Base-by-base conservation (phyloP, 768 basidiomycete genomes). In the Termitomyces heimii region DNA sequence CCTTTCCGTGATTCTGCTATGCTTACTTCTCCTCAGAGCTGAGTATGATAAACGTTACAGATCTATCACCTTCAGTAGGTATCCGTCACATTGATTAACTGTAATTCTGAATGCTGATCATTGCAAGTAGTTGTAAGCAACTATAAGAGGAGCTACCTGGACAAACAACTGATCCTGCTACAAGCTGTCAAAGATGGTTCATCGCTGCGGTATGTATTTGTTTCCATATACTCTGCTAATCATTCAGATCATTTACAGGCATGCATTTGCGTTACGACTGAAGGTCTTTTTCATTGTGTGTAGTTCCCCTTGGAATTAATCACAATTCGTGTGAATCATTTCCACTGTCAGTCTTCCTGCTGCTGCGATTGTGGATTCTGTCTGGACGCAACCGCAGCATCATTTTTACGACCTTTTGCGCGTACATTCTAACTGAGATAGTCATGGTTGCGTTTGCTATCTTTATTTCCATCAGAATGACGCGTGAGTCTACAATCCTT, bases 291-390 rank as follows among this genome's bases (percentile, higher is more conserved):
- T 45, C 72, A 75, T 40, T 76, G 75, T 75, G 49, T 24, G 62
- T 61, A 20, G 3, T 26, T 8, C 31, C 16, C 35, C 18, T 16
- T 42, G 18, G 22, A 2, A 7, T 44, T 18, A 12, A 39, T 26
- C 18, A 18, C n/a, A 51, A 16, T 29, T 24, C 9, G 34, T 8
- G 37, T 18, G 20, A 34, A 20, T 40, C 1, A 34, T 53, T 34
- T n/a, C n/a, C 13, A 34, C 24, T 26, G 1, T 18, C 50, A 76
- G 76, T 75, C 57, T 66, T 76, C 22, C 63, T 77, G 12, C 60
- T 77, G 35, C 62, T 76, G n/a, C 70, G 73, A 2, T 29, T 76
- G 8, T 77, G 76, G 76, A 61, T 71, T 24, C 60, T 75, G 5
- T 75, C 75, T 64, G 68, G 61, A 26, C 62, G 66, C 18, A 61